Evolutionary conservation across 2,329 filamentous ascomycete genomes (phyloP).

Genomic region (Clarireedia paspali): DNA sequence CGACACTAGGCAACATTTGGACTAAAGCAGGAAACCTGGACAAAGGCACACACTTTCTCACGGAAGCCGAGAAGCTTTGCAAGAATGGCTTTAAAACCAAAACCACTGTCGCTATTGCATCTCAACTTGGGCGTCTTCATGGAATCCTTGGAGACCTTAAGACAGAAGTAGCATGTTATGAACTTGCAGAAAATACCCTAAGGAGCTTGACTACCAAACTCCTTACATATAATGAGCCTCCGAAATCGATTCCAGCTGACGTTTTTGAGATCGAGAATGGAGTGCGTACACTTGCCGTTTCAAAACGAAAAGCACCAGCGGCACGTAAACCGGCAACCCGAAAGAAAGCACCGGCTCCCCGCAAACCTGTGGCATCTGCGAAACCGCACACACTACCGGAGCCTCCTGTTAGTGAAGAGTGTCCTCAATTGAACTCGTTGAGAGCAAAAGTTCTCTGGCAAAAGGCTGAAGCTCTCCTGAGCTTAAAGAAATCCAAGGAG

Average conservation of each 20-base stretch:
- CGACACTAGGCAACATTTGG: conserved; percentile 48
- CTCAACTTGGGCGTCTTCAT: conserved; percentile 47
- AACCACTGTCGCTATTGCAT: conserved; percentile 42
- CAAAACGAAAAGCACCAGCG: conserved; percentile 26
- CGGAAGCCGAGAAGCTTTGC: conserved; percentile 45
- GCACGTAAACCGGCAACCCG: conserved; percentile 16
- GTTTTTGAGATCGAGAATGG: conserved; percentile 14
- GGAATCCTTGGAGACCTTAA: conserved; percentile 39
- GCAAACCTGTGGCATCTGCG: conserved; percentile 23
- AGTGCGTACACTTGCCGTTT: conserved; percentile 24
- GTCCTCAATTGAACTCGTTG: conserved; percentile 33
- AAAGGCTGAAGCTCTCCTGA: conserved; percentile 40
- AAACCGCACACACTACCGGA: conserved; percentile 20
- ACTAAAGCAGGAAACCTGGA: conserved; percentile 50
- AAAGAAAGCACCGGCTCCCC: conserved; percentile 24
- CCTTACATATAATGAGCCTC: conserved; percentile 27
- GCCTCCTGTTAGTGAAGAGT: conserved; percentile 26
- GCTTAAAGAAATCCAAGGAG: conserved; percentile 43
- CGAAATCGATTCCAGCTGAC: conserved; percentile 11
- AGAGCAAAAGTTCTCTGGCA: conserved; percentile 42
- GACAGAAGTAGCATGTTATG: conserved; percentile 41
- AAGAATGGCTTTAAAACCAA: conserved; percentile 37
- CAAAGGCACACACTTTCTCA: conserved; percentile 48
- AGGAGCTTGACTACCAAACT: conserved; percentile 31
- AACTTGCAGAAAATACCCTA: conserved; percentile 39